phyloP scores from a whole-genome alignment of 345 rosid genomes.

The Bruguiera parviflora region DNA sequence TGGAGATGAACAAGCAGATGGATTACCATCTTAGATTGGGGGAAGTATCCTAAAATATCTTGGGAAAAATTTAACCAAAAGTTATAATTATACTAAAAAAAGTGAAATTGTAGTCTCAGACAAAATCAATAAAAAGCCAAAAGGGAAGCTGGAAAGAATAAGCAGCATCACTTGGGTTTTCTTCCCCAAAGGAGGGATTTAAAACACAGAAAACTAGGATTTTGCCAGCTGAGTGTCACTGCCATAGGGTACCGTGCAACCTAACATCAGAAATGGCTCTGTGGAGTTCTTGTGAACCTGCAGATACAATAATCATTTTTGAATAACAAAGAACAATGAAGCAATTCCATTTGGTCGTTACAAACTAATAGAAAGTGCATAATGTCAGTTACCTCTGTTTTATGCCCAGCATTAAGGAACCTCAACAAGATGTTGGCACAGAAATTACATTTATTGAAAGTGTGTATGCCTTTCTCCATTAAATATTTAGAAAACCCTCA shows the following conservation, averaged over 20 bases:
- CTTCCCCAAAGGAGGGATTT: too few species aligned
- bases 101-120: too few species aligned
- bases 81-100: too few species aligned
- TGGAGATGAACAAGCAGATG: background rate
- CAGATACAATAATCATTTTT: constrained; percentile 11
- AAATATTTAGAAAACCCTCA: too few species aligned
- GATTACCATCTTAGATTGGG: background rate
- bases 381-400: constrained; percentile 59
- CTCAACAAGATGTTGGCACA: constrained; percentile 38
- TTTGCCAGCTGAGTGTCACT: constrained; percentile 89
- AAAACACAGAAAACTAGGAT: background rate
- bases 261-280: constrained; percentile 86
- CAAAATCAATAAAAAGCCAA: too few species aligned
- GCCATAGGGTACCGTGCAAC: constrained; percentile 96
- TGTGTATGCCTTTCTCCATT: background rate
- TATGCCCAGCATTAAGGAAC: constrained; percentile 89
- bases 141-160: too few species aligned
- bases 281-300: constrained; percentile 80
- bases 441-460: background rate
- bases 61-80: background rate
- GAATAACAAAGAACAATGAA: too few species aligned
- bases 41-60: background rate
- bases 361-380: background rate
- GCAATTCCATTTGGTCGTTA: background rate
- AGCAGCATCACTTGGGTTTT: too few species aligned